Base-by-base conservation (phyloP, 441 rosid species). In the Dalechampia spathulata region DNA sequence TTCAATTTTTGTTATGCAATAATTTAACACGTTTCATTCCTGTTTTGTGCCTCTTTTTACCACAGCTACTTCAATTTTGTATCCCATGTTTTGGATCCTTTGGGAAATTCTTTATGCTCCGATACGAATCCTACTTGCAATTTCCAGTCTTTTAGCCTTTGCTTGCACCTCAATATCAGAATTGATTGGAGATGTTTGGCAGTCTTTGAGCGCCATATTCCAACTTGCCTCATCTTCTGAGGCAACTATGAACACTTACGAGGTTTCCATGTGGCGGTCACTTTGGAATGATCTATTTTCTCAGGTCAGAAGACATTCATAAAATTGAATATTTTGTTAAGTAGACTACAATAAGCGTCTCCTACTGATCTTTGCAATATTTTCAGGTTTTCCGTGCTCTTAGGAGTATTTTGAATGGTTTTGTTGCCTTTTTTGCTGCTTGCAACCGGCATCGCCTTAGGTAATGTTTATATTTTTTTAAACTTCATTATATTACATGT, bases 371-470 rank as follows among this genome's bases (percentile, higher is more conserved):
- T 15, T 28, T 20, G 28, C 27, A 5, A 45, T 30, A 47, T 47
- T 75, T 69, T 67, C 91, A 93, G 95, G 79, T 93, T 49, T 94
- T 90, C 26, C 95, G 94, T 64, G 95, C 97, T 22, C 71, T 94
- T 21, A 85, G 83, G 75, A 86, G 95, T 55, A 90, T 94, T 73
- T 60, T 87, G 65, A 74, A 93, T 61, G 99, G 99, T 32, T 80
- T 90, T 61, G 81, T 83, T 36, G 99, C 86, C 46, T 85, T 85
- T 79, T 90, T 90, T 62, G 63, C 85, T 28, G 84, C 97, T 23
- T 93, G 99, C 78, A 90, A 93, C 74, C 80, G 95, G 72, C 99
- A 93, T 78, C 96, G 97, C 50, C 95, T 93, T 28, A 87, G 99
- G 99, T 93, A 76, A 41, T 39, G 7, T 30, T n/a, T n/a, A 28